Conservation (phyloP, 2,329 filamentous ascomycete species). For the Neophaeococcomyces mojaviensis region DNA sequence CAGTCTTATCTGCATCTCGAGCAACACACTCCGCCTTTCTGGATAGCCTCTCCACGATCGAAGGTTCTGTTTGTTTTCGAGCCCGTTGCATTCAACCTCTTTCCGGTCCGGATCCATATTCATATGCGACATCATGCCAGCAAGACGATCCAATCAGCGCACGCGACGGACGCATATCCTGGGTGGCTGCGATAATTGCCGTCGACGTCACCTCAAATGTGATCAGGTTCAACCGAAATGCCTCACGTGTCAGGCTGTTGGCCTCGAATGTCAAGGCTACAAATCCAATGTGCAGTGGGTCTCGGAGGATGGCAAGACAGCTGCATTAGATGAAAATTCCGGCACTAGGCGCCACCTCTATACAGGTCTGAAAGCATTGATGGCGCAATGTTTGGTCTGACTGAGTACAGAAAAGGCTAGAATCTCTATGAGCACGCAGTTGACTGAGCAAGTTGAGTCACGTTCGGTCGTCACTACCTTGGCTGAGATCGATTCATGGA, state of each 20-base stretch:
- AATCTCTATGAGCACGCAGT: slow-evolving; percentile 27
- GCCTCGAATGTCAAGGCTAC: slow-evolving; percentile 28
- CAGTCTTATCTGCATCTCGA: background rate
- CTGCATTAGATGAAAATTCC: slow-evolving; percentile 10
- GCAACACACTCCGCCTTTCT: background rate
- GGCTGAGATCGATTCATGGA: slow-evolving; percentile 27
- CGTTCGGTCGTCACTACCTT: slow-evolving; percentile 29
- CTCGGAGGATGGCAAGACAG: slow-evolving; percentile 12
- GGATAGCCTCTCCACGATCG: background rate
- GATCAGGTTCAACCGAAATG: slow-evolving; percentile 30
- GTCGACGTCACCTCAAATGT: slow-evolving; percentile 31
- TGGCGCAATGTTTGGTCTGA: background rate
- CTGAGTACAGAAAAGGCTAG: slow-evolving; percentile 23
- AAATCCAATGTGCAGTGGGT: slow-evolving; percentile 28
- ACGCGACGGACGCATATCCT: slow-evolving; percentile 13
- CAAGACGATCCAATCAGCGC: slow-evolving; percentile 1
- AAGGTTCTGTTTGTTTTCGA: background rate
- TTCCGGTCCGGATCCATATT: too few species aligned
- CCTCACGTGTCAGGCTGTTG: slow-evolving; percentile 25
- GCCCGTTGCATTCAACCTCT: background rate
- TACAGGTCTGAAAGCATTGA: slow-evolving; percentile 20
- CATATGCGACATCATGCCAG: too few species aligned
- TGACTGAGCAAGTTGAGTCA: slow-evolving; percentile 23
- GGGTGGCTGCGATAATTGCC: slow-evolving; percentile 30
- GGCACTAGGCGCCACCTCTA: slow-evolving; percentile 28